These are phyloP conservation scores for Trichoderma arundinaceum DNA, from an alignment of 2,329 filamentous ascomycete species.

Conservation along the genomic window DNA sequence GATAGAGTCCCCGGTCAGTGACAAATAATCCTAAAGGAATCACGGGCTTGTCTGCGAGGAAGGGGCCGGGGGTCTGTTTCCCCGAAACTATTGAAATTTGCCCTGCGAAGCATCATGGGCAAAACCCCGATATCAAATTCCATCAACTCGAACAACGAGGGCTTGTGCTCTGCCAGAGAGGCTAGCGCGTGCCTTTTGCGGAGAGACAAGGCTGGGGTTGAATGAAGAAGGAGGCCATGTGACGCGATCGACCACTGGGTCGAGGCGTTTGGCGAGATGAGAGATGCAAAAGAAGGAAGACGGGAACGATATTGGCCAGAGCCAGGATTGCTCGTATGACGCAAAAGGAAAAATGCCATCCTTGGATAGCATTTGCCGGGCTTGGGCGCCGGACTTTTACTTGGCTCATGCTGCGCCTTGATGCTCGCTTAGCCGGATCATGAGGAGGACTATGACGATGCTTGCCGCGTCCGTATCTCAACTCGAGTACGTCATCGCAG, in stretches of 20 bases:
- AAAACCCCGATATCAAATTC: no score
- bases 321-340: not conserved
- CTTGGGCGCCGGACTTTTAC: no score
- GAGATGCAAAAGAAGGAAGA: not conserved
- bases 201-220: conserved; percentile 1
- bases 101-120: not conserved
- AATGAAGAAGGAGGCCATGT: conserved; percentile 21
- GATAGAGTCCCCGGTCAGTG: conserved; percentile 18
- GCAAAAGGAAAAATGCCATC: no score
- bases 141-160: no score
- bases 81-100: not conserved
- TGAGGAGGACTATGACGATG: no score
- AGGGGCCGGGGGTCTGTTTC: not conserved
- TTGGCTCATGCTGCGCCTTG: not conserved
- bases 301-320: not conserved
- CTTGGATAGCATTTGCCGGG: not conserved
- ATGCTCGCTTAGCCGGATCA: not conserved
- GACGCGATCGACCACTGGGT: conserved; percentile 15
- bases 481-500: not conserved
- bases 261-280: conserved; percentile 14
- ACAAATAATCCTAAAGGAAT: conserved; percentile 11
- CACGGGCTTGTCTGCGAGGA: not conserved
- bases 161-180: no score
- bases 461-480: no score
- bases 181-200: no score